phyloP scores from a whole-genome alignment of 2,329 filamentous ascomycete genomes.

The Colletotrichum falcatum region DNA sequence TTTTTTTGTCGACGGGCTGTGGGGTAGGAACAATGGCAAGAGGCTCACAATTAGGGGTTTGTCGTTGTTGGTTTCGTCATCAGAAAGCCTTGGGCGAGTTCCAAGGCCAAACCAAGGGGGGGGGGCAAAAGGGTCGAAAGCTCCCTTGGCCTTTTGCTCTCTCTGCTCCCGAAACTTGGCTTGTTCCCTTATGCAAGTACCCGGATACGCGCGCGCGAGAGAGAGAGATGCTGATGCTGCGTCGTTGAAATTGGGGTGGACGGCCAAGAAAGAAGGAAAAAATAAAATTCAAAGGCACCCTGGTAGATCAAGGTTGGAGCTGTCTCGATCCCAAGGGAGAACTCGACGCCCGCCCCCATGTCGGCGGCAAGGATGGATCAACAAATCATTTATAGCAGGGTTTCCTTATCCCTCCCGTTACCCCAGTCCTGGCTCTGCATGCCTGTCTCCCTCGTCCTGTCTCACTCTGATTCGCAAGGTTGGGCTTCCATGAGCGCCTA shows the following conservation, averaged over 20 bases:
- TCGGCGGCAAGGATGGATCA: conserved; percentile 18
- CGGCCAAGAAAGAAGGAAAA: neutral
- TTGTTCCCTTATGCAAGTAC: neutral
- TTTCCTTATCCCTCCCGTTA: conserved; percentile 36
- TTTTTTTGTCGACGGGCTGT: neutral
- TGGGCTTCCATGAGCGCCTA: neutral
- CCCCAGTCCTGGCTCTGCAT: conserved; percentile 37
- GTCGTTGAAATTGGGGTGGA: neutral
- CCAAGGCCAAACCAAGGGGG: conserved; percentile 2
- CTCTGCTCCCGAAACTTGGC: neutral
- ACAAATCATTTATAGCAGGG: conserved; percentile 34
- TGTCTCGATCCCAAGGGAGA: conserved; percentile 35
- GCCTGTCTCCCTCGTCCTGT: conserved; percentile 24
- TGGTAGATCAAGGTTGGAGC: conserved; percentile 11
- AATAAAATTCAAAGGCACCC: conserved; percentile 4
- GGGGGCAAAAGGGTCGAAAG: conserved; percentile 1
- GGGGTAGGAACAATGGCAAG: conserved; percentile 3
- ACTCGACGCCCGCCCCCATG: neutral
- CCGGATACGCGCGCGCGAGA: neutral
- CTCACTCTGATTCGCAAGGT: conserved; percentile 24
- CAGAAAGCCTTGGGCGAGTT: neutral
- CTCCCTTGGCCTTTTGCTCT: neutral
- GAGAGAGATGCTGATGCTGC: neutral
- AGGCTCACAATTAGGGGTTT: conserved; percentile 19
- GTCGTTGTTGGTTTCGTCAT: conserved; percentile 28